Percentiles rank a stretch among this genome's conserved stretches.
phyloP scores from a whole-genome alignment of 1,284 basidiomycete genomes.

The Athelia sp. region DNA sequence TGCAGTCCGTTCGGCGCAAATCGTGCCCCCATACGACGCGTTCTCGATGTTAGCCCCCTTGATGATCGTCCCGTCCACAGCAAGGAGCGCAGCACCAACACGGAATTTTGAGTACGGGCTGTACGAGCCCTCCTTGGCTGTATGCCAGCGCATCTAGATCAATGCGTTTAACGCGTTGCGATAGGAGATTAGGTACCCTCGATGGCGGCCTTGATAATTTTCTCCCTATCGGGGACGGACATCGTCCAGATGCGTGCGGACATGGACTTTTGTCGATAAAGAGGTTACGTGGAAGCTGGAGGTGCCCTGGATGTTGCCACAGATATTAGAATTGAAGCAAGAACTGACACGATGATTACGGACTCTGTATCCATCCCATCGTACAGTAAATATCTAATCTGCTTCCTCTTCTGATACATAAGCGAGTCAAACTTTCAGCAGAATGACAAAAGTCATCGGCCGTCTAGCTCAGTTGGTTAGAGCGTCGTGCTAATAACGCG shows the following conservation, averaged over 20 bases:
- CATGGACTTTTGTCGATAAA: not conserved
- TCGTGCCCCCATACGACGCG: slow-evolving; percentile 80
- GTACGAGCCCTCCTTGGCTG: slow-evolving; percentile 60
- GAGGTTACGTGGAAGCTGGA: too few relatives aligned
- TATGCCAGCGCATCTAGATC: not conserved
- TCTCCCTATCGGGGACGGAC: not conserved
- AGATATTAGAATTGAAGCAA: too few relatives aligned
- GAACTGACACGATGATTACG: too few relatives aligned
- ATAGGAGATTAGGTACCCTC: not conserved
- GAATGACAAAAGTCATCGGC: slow-evolving; percentile 1
- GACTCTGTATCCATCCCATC: too few relatives aligned
- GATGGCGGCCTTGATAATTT: not conserved
- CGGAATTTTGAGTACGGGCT: slow-evolving; percentile 82
- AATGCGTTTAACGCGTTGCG: not conserved
- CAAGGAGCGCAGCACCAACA: slow-evolving; percentile 81
- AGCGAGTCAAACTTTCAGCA: not conserved
- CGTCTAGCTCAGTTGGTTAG: slow-evolving; percentile 19
- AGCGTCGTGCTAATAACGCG: slow-evolving; percentile 23
- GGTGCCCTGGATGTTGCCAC: too few relatives aligned
- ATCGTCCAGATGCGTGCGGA: not conserved
- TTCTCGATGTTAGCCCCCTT: slow-evolving; percentile 90
- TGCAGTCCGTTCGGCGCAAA: slow-evolving; percentile 89
- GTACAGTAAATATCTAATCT: too few relatives aligned
- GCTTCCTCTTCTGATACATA: not conserved
- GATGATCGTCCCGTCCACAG: slow-evolving; percentile 65